Evolutionary conservation across 129 eudicot genomes (phyloP).

Genomic region (Centrapalus pauciflorus): DNA sequence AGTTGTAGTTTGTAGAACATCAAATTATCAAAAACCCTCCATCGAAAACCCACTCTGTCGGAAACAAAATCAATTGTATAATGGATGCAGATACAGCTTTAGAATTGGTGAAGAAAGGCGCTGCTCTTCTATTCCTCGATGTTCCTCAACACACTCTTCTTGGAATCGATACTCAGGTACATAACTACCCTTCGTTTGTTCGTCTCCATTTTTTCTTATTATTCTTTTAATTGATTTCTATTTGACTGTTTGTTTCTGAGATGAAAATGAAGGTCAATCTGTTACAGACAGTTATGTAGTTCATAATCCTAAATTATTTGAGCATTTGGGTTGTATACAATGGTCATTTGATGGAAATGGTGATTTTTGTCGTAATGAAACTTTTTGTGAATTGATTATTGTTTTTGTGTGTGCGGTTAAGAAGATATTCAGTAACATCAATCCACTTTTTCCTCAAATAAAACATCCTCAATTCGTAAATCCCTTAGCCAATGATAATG

Average conservation of each 20-base stretch:
- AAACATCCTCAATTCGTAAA: too few relatives aligned
- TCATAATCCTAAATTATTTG: not conserved
- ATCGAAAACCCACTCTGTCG: constrained; percentile 10
- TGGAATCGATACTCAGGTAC: constrained; percentile 91
- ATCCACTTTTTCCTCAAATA: too few relatives aligned
- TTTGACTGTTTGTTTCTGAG: not conserved
- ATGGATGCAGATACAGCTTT: constrained; percentile 78
- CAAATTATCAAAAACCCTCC: not conserved
- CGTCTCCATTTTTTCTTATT: not conserved
- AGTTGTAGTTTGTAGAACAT: too few relatives aligned
- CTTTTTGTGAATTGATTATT: not conserved
- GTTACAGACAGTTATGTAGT: not conserved
- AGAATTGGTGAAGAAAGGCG: constrained; percentile 61
- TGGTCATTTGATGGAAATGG: not conserved
- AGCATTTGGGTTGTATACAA: not conserved
- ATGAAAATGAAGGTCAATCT: not conserved
- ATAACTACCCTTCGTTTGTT: not conserved
- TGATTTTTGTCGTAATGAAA: not conserved
- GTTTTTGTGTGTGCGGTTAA: not conserved
- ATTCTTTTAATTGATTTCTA: not conserved
- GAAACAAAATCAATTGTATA: too few relatives aligned
- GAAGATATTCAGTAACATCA: not conserved
- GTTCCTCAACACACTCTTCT: constrained; percentile 84
- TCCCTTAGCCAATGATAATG: too few relatives aligned
- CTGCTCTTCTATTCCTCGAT: constrained; percentile 68